Evolutionary conservation across 805 yeast species (phyloP), one percentile per base, ranked within the genome.

Genomic region (Starmerella geochares): DNA sequence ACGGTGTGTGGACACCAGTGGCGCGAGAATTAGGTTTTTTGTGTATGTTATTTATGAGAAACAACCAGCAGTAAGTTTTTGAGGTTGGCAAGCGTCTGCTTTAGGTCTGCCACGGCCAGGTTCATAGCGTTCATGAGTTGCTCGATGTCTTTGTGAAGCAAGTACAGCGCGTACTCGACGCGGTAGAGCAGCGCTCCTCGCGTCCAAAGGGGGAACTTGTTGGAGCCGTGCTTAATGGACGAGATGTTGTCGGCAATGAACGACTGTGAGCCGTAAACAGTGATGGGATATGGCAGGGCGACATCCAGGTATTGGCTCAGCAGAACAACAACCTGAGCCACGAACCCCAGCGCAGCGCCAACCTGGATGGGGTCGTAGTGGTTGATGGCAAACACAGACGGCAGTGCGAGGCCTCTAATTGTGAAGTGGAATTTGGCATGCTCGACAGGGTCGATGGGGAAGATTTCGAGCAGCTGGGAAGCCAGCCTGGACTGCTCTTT

Each of bases 1-100:
- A 87, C 87, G 32, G 81, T 79, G 55, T 92, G 98, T 71, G 85
- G 86, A 45, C 77, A 86, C 63, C 94, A 90, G 68, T 92, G 98
- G 98, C 83, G 95, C 69, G 98, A 92, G 61, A 92, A 92, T 62
- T 92, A 63, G 56, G 28, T 45, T 25, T n/a, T 19, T 23, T 32
- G 7, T 11, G 14, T 16, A n/a, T 23, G 19, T 19, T 23, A 23
- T 42, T 42, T 37, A 16, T 42, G 27, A 24, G 59, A 54, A 10
- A 64, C 41, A 9, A 65, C 68, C 21, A 65, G 56, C 43, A 64
- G 48, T 17, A 64, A 50, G 42, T 65, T 65, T 50, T 67, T 66
- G 33, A 68, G 55, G 48, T 68, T 68, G 3, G 69, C 71, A 51
- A 68, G 56, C 23, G 68, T 65, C 37, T 67, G 67, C 37, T 59